A percentile compares a stretch with the other conserved stretches of the same genome.
Evolutionary conservation across 164 flowering plant species (phyloP).

Genomic region (Santalum album): DNA sequence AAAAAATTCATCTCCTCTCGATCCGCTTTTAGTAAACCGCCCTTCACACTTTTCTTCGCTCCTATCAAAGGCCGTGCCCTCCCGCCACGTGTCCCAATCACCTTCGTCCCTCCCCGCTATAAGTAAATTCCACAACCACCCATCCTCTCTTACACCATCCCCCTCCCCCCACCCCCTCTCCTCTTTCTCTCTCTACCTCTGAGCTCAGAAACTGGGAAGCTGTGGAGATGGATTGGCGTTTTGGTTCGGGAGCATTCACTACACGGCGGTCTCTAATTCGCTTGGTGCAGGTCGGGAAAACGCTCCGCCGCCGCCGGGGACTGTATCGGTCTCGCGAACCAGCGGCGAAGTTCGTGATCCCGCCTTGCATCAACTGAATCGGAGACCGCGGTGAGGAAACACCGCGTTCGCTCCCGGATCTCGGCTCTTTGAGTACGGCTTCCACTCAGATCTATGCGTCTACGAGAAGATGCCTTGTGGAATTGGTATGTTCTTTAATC

Average conservation of each 20-base stretch:
- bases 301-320: constrained; percentile 9
- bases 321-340: not conserved
- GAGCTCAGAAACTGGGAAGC: not conserved
- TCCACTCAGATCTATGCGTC: too few relatives aligned
- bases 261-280: constrained; percentile 56
- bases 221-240: not conserved
- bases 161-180: not conserved
- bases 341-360: constrained; percentile 19
- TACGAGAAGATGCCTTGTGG: too few relatives aligned
- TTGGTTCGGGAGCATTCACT: too few relatives aligned
- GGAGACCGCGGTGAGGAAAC: constrained; percentile 34
- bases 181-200: not conserved
- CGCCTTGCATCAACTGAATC: constrained; percentile 95
- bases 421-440: too few relatives aligned
- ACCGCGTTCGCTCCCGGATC: too few relatives aligned
- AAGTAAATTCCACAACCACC: not conserved
- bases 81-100: not conserved
- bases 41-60: too few relatives aligned
- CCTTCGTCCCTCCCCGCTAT: not conserved
- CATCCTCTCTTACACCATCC: not conserved
- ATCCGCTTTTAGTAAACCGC: too few relatives aligned
- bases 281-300: constrained; percentile 96
- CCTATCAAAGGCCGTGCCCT: too few relatives aligned
- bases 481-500: too few relatives aligned
- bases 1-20: too few relatives aligned